Percentiles rank a stretch among this genome's conserved stretches.
Evolutionary conservation across 2,329 filamentous ascomycete genomes (phyloP).

Genomic region (Fusarium secorum): DNA sequence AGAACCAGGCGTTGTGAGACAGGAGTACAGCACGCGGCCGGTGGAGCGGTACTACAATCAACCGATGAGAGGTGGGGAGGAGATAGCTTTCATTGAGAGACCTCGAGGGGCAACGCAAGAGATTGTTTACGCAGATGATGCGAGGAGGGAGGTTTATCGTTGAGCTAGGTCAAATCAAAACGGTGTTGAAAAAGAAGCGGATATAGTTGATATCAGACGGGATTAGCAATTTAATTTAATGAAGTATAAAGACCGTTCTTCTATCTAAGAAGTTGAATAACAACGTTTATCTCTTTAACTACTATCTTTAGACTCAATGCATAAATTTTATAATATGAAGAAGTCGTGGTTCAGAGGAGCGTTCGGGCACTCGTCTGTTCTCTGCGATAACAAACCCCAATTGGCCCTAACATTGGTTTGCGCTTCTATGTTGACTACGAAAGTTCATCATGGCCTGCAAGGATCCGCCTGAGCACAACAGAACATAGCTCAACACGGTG

Average conservation of each 20-base stretch:
- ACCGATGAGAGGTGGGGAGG: conserved; percentile 45
- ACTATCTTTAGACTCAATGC: background rate
- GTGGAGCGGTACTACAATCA: conserved; percentile 56
- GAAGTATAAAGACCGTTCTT: background rate
- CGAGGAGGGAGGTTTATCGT: conserved; percentile 48
- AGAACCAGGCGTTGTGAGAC: conserved; percentile 39
- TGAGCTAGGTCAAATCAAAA: conserved; percentile 19
- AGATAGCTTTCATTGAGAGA: conserved; percentile 55
- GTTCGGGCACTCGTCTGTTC: background rate
- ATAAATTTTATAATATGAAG: background rate
- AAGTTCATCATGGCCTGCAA: background rate
- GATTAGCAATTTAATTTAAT: conserved; percentile 1
- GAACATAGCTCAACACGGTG: background rate
- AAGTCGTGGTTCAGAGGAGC: background rate
- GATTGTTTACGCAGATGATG: conserved; percentile 56
- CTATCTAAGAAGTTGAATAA: background rate
- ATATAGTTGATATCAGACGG: background rate
- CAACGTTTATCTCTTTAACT: background rate
- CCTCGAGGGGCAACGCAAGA: conserved; percentile 53
- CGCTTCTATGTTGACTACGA: background rate
- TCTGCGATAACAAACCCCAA: background rate
- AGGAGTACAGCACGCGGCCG: conserved; percentile 53
- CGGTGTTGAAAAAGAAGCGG: background rate
- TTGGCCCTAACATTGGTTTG: background rate
- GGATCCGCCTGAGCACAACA: background rate